Evolutionary conservation across 345 rosid species (phyloP), one percentile per base, ranked within the genome.

Genomic region (Raphanus raphanistrum): DNA sequence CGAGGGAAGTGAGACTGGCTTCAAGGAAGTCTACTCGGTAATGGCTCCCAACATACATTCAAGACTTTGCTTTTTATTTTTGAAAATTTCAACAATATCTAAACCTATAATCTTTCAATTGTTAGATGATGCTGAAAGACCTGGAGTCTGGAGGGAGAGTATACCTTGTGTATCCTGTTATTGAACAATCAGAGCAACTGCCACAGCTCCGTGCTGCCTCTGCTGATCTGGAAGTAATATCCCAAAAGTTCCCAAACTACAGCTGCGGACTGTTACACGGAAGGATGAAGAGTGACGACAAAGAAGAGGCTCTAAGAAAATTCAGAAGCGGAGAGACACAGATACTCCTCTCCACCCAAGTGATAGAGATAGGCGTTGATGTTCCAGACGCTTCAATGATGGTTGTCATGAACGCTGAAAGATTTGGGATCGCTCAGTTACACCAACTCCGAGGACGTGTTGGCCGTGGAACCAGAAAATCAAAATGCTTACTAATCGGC

Each of bases 351-450:
- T 84, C 99, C 43, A 92, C 99, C 17, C 98, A 87, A 79, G 98
- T 94, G 58, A 89, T 92, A 70, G 98, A 94, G 87, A 83, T 90
- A 33, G 98, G 98, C 36, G 98, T 94, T 69, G 98, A 94, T 73
- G 91, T 94, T 61, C 99, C 99, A 10, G 98, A 94, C 81, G 99
- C 99, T 17, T 89, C 98, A 36, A 87, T 95, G 99, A 92, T 95
- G 96, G 90, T 95, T 78, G 99, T 92, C 63, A 90, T 92, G 98
- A 94, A 94, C 68, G 92, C 99, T 26, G 99, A 94, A 86, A 85
- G 99, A 80, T 94, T 89, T 77, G 99, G 97, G 73, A 88, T 94
- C 25, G 92, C 98, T 81, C 98, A 94, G 83, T 74, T 94, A 70
- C 99, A 94, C 86, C 98, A 92, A 83, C 97, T 92, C 61, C 83